phyloP scores from a whole-genome alignment of 495 filamentous ascomycete species.

The Beverwykella pulmonaria region DNA sequence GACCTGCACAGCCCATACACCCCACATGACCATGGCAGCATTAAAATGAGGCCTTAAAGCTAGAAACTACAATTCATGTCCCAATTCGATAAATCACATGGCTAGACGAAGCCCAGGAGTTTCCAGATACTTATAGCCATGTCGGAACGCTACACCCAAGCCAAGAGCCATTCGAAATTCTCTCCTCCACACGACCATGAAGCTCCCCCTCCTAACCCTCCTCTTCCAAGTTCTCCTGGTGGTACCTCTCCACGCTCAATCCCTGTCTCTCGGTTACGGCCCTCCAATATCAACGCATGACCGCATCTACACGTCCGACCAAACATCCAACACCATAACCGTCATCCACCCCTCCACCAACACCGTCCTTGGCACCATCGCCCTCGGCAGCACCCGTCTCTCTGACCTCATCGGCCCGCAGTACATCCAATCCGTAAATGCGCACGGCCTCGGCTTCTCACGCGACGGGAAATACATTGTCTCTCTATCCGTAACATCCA shows the following conservation, averaged over 20 bases:
- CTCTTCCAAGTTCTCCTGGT: background rate
- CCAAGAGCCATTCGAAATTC: no score
- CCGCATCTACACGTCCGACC: slow-evolving; percentile 38
- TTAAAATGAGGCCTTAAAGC: background rate
- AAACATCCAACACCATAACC: slow-evolving; percentile 39
- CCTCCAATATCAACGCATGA: slow-evolving; percentile 31
- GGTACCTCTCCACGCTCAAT: background rate
- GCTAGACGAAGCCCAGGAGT: background rate
- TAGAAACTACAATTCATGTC: background rate
- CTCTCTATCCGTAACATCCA: slow-evolving; percentile 30
- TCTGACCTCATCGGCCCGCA: slow-evolving; percentile 33
- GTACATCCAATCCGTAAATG: slow-evolving; percentile 28
- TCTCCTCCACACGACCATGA: background rate
- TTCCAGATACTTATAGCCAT: background rate
- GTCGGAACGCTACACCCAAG: background rate
- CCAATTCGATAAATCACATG: background rate
- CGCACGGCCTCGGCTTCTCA: slow-evolving; percentile 36
- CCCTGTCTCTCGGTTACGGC: slow-evolving; percentile 1
- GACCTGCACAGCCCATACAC: background rate
- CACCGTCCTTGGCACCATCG: slow-evolving; percentile 37
- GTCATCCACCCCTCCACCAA: slow-evolving; percentile 33
- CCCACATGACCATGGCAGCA: background rate
- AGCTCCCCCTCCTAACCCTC: background rate
- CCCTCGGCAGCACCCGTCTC: slow-evolving; percentile 28
- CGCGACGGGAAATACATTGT: slow-evolving; percentile 37